Evolutionary conservation across 2,329 filamentous ascomycete species (phyloP), one percentile per base, ranked within the genome.

Genomic region (Claviceps sp.): DNA sequence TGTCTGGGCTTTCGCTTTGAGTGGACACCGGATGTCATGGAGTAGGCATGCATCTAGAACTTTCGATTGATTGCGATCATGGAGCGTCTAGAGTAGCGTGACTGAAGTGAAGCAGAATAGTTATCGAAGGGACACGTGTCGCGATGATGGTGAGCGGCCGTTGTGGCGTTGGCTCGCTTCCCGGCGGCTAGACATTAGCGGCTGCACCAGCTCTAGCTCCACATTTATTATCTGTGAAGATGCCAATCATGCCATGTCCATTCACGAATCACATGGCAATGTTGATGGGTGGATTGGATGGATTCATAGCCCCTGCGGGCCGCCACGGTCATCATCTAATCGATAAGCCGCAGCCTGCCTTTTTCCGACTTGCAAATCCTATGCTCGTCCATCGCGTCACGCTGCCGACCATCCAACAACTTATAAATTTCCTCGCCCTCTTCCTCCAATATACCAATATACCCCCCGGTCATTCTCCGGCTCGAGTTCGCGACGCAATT

Each of bases 301-400:
- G 16, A 41, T 17, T n/a, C 7, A 10, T 8, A 16, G 8, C 17
- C 17, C 17, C 22, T n/a, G 26, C 14, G 26, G 26, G 17, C 41
- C 17, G 41, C 19, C 41, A 38, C 34, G 34, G 14, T 16, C 17
- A 43, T 50, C 22, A 48, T 51, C 48, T 53, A 53, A 53, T 53
- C 48, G 52, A 51, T 53, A 53, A 30, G 43, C 24, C 17, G 26
- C 4, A 22, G 37, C 50, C 37, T 19, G 40, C 17, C 13, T 34
- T 38, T 17, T 42, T 17, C 16, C 24, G 8, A 34, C 26, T 17
- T 45, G 47, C 47, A 45, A 44, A 37, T 49, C 39, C 22, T 14
- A 10, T 26, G 19, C 19, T 48, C 50, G n/a, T 43, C n/a, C 24
- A 47, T 30, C 44, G 19, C 50, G 16, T 30, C 38, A 26, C 30